A percentile compares a stretch with the other conserved stretches of the same genome.
phyloP scores from a whole-genome alignment of 2,329 filamentous ascomycete species.

The Cucurbitaria berberidis region DNA sequence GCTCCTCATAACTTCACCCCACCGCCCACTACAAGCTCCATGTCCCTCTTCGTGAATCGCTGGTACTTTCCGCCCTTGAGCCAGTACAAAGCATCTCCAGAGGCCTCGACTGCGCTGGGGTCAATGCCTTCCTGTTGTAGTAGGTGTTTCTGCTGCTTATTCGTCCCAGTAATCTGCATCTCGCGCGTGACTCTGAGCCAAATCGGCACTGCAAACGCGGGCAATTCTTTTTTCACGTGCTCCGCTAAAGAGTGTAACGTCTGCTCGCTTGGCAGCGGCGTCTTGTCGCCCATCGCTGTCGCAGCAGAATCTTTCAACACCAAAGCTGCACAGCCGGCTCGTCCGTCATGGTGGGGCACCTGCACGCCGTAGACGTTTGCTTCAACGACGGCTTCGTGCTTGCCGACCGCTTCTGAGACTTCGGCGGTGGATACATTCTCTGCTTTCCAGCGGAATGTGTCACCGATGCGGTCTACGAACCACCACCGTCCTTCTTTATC shows the following conservation, averaged over 20 bases:
- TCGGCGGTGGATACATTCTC: slow-evolving; percentile 56
- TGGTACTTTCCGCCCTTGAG: slow-evolving; percentile 39
- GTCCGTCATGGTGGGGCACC: slow-evolving; percentile 53
- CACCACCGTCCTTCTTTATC: slow-evolving; percentile 45
- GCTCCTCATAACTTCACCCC: slow-evolving; percentile 36
- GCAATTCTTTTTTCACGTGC: slow-evolving; percentile 48
- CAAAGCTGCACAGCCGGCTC: slow-evolving; percentile 54
- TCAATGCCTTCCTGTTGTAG: slow-evolving; percentile 53
- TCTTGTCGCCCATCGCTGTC: slow-evolving; percentile 9
- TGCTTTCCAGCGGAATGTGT: slow-evolving; percentile 52
- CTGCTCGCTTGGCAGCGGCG: slow-evolving; percentile 11
- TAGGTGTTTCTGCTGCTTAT: slow-evolving; percentile 55
- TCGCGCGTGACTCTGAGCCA: slow-evolving; percentile 50
- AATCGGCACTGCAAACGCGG: slow-evolving; percentile 53
- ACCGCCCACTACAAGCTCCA: slow-evolving; percentile 35
- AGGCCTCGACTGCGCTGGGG: slow-evolving; percentile 41
- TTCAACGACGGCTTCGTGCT: slow-evolving; percentile 48
- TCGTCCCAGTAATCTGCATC: slow-evolving; percentile 54
- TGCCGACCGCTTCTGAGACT: slow-evolving; percentile 50
- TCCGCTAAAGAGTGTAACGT: slow-evolving; percentile 35
- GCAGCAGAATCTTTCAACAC: slow-evolving; percentile 34
- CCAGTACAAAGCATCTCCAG: slow-evolving; percentile 52
- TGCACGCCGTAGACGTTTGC: slow-evolving; percentile 55
- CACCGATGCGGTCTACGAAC: slow-evolving; percentile 49
- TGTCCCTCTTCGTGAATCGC: slow-evolving; percentile 31